Evolutionary conservation across 2,329 filamentous ascomycete genomes (phyloP).

Genomic region (Dactylellina sp.): DNA sequence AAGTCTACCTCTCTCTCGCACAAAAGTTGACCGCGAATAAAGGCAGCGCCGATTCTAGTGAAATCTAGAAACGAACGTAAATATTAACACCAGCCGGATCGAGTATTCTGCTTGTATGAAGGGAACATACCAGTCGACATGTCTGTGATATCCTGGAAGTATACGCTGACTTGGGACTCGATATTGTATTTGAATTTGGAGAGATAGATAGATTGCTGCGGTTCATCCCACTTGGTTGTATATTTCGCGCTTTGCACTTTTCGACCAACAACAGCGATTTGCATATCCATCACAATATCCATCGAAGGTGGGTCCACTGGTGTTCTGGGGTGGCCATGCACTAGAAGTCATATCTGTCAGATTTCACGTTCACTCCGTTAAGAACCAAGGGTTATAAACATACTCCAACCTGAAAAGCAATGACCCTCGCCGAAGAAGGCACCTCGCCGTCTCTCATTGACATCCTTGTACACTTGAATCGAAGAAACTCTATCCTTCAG

Average conservation of each 20-base stretch:
- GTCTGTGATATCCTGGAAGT: conserved; percentile 54
- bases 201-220: conserved; percentile 39
- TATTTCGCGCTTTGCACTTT: conserved; percentile 49
- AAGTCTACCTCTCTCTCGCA: conserved; percentile 50
- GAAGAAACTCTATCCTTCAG: conserved; percentile 47
- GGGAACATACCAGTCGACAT: conserved; percentile 40
- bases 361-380: background rate
- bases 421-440: conserved; percentile 44
- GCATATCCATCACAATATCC: conserved; percentile 55
- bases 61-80: conserved; percentile 31
- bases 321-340: conserved; percentile 47
- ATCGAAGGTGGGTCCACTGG: conserved; percentile 43
- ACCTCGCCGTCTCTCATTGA: conserved; percentile 48
- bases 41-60: conserved; percentile 34
- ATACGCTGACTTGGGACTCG: conserved; percentile 47
- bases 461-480: conserved; percentile 50
- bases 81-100: background rate
- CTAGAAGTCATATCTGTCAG: conserved; percentile 14
- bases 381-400: conserved; percentile 3
- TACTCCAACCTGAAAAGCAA: conserved; percentile 55
- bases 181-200: conserved; percentile 53
- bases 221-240: conserved; percentile 35
- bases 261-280: conserved; percentile 48
- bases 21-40: conserved; percentile 51
- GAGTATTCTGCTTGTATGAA: background rate